Evolutionary conservation across 2,329 filamentous ascomycete genomes (phyloP).

Genomic region (Microthyrium microscopicum): DNA sequence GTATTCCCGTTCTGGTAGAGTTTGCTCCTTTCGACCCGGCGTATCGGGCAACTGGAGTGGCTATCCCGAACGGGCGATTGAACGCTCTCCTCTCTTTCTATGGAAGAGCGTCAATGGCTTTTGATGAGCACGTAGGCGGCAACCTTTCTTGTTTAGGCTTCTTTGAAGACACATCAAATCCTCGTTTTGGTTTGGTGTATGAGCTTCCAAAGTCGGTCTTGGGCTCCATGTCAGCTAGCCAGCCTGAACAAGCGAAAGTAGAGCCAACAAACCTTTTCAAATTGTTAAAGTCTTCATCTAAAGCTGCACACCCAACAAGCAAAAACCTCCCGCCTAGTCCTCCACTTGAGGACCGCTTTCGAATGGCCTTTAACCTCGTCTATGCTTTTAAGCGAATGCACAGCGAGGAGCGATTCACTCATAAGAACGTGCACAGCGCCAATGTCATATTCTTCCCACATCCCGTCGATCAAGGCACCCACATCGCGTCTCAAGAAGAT

Average conservation of each 20-base stretch:
- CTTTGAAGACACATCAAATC: conserved; percentile 56
- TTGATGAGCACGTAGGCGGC: conserved; percentile 19
- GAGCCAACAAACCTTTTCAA: conserved; percentile 29
- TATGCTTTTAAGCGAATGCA: conserved; percentile 62
- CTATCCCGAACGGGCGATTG: conserved; percentile 28
- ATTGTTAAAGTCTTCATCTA: conserved; percentile 29
- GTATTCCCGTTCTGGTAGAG: conserved; percentile 48
- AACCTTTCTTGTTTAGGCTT: conserved; percentile 48
- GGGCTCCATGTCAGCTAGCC: conserved; percentile 27
- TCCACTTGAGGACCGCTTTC: conserved; percentile 58
- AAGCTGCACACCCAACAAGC: conserved; percentile 23
- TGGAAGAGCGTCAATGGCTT: conserved; percentile 12
- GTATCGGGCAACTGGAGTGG: conserved; percentile 30
- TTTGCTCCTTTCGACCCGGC: conserved; percentile 39
- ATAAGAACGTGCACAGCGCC: conserved; percentile 51
- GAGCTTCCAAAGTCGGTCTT: conserved; percentile 42
- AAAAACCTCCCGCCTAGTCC: conserved; percentile 30
- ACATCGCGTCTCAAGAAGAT: conserved; percentile 26
- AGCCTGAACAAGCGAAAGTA: conserved; percentile 26
- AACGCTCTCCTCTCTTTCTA: conserved; percentile 23
- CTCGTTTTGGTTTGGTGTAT: conserved; percentile 57
- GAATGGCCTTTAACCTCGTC: conserved; percentile 54
- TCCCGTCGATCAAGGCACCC: conserved; percentile 15
- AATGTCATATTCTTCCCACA: conserved; percentile 48
- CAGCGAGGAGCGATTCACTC: conserved; percentile 43